phyloP scores from a whole-genome alignment of 2,329 filamentous ascomycete genomes.

The Juglanconis juglandina region DNA sequence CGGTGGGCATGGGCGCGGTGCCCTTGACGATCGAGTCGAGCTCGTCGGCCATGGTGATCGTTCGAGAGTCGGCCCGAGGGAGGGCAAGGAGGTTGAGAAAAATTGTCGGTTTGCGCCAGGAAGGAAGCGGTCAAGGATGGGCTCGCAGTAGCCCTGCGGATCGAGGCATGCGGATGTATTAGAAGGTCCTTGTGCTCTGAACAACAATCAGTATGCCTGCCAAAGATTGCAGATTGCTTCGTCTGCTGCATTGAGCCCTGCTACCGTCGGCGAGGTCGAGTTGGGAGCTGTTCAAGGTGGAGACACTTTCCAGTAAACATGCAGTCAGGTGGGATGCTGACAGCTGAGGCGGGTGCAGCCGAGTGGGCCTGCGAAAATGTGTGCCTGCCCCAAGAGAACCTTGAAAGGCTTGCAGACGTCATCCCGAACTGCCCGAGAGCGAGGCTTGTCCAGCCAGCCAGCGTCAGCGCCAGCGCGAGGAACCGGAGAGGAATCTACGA shows the following conservation, averaged over 20 bases:
- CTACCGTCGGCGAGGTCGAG: background rate
- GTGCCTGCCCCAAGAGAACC: background rate
- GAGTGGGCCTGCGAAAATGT: background rate
- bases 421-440: background rate
- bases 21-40: constrained; percentile 93
- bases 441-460: background rate
- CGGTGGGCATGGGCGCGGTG: constrained; percentile 61
- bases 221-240: background rate
- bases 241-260: background rate
- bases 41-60: constrained; percentile 55
- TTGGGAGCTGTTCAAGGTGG: background rate
- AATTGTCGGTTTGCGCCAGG: background rate
- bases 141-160: background rate
- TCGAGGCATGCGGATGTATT: background rate
- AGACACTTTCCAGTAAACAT: background rate
- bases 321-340: background rate
- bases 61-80: background rate
- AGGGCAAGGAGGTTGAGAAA: background rate
- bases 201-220: background rate
- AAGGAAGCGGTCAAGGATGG: background rate
- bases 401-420: background rate
- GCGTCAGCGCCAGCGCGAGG: too few species aligned
- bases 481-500: background rate
- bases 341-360: background rate
- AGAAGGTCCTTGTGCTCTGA: background rate